Evolutionary conservation across 2,329 filamentous ascomycete species (phyloP), one percentile per base, ranked within the genome.

Genomic region (Aspergillus texensis): DNA sequence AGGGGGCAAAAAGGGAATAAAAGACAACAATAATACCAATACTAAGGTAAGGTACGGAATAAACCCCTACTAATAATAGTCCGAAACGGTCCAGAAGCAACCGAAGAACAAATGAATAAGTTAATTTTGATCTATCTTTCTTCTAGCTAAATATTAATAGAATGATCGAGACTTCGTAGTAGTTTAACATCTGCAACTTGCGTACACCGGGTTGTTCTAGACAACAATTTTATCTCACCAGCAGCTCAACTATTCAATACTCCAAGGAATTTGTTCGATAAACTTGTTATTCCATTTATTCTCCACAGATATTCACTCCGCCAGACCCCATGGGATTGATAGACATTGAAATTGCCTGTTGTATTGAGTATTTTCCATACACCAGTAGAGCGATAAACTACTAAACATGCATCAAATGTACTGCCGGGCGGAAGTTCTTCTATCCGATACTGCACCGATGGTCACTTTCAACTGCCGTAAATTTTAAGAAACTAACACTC

Each of bases 381-480:
- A 36, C 39, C 19, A 36, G 34, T 36, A 36, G 12, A 36, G 14
- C 2, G 34, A 36, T 36, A 36, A 16, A 36, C 34, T 34, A 32
- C 30, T 36, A 36, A 36, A 36, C 34, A 36, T 36, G 34, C 34
- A 36, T 16, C 34, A 36, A 26, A 28, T 36, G n/a, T 46, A 46
- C 43, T 46, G 21, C 48, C 48, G 28, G 28, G 19, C 26, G 48
- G 48, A 52, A 52, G 28, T 32, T 52, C 48, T 52, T 52, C 8
- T 52, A 6, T 52, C 48, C 48, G 48, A 34, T 14, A 11, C 30
- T 58, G 36, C 61, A 39, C 34, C 36, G 54, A 54, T 62, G 71
- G 70, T 61, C 46, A 14, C 19, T 65, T 8, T 21, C 52, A 61
- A 55, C 57, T 32, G 4, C 72, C 72, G 70, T 73, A 71, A 74